These are phyloP conservation scores for Forsythia viridissima DNA, from an alignment of 257 asterid species.

Conservation along the genomic window DNA sequence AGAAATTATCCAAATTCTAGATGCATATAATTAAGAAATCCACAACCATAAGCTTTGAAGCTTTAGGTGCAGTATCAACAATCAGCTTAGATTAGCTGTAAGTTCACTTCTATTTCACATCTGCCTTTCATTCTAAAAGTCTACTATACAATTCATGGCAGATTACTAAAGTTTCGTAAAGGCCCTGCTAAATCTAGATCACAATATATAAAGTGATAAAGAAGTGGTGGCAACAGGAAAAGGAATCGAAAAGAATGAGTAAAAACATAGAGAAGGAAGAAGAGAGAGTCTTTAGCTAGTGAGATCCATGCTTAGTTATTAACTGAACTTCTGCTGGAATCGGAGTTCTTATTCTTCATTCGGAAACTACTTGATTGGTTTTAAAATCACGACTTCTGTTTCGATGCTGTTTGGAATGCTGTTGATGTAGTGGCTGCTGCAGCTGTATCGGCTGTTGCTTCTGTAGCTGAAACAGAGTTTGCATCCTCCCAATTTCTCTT, in stretches of 20 bases:
- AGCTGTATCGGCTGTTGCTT: constrained; percentile 52
- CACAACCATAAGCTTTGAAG: constrained; percentile 4
- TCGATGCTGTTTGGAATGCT: constrained; percentile 44
- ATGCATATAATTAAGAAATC: neutral
- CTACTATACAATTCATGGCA: constrained; percentile 23
- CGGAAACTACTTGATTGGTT: constrained; percentile 33
- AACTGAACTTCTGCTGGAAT: constrained; percentile 39
- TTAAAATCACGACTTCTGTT: constrained; percentile 52
- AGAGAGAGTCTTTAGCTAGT: neutral
- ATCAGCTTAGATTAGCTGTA: neutral
- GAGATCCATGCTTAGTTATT: constrained; percentile 37
- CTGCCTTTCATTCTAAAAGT: constrained; percentile 31
- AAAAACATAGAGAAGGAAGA: neutral
- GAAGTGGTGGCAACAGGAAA: constrained; percentile 10
- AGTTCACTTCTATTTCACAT: constrained; percentile 21
- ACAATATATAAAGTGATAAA: constrained; percentile 22
- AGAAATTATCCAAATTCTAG: neutral
- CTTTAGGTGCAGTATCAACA: constrained; percentile 15
- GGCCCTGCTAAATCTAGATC: constrained; percentile 31
- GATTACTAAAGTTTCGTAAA: constrained; percentile 15
- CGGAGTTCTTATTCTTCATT: constrained; percentile 39
- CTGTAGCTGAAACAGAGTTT: constrained; percentile 51
- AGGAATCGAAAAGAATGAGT: neutral
- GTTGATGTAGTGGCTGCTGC: constrained; percentile 41
- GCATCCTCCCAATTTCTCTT: constrained; percentile 79